phyloP scores from a whole-genome alignment of 1,284 basidiomycete genomes.

The Ceraceosorus bombacis region DNA sequence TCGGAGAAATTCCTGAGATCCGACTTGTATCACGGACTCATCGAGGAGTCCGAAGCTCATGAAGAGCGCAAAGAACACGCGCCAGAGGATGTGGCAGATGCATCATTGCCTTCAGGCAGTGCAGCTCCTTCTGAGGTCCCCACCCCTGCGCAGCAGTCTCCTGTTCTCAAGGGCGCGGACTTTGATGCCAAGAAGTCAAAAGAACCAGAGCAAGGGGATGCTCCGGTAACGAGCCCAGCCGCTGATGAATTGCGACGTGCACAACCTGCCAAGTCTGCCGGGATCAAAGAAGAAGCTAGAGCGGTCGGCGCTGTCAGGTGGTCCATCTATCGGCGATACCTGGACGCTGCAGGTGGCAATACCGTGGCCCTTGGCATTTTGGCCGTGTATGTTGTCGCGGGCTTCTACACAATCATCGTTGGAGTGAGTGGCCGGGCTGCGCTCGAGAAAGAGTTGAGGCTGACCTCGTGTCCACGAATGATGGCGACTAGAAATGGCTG shows the following conservation, averaged over 20 bases:
- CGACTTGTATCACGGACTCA: constrained; percentile 21
- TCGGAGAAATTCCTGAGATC: constrained; percentile 27
- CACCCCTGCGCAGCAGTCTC: constrained; percentile 2
- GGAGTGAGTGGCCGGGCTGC: too few species aligned
- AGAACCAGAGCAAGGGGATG: not conserved
- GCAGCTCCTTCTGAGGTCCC: constrained; percentile 51
- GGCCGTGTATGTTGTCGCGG: constrained; percentile 9
- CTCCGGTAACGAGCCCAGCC: not conserved
- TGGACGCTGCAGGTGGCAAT: constrained; percentile 16
- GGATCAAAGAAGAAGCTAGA: constrained; percentile 13
- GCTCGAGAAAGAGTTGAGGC: too few species aligned
- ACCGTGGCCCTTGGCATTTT: constrained; percentile 8
- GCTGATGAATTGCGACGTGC: not conserved
- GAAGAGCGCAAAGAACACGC: not conserved
- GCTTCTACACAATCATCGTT: constrained; percentile 17
- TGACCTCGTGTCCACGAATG: too few species aligned
- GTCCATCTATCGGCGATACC: constrained; percentile 20
- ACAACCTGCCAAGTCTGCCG: too few species aligned
- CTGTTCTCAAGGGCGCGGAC: not conserved
- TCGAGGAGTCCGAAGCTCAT: constrained; percentile 45
- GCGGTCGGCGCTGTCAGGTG: constrained; percentile 15
- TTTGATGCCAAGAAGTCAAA: not conserved
- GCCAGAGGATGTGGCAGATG: not conserved
- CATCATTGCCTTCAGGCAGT: not conserved
- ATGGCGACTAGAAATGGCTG: constrained; percentile 12